These are phyloP conservation scores for Hanseniaspora uvarum DNA, from an alignment of 1,139 yeast species.

Conservation along the genomic window DNA sequence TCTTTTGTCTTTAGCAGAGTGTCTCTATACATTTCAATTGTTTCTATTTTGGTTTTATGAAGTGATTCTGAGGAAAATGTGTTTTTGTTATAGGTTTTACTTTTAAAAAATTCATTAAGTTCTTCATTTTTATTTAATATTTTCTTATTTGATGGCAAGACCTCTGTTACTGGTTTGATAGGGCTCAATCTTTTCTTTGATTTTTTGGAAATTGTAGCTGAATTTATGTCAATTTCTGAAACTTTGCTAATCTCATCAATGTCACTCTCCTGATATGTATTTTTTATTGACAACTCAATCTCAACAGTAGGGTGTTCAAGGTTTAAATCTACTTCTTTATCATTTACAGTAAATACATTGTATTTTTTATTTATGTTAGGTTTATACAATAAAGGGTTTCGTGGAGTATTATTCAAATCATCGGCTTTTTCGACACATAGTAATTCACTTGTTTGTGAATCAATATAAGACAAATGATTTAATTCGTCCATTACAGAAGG, in stretches of 20 bases:
- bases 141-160: background rate
- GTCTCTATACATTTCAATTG: conserved; percentile 75
- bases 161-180: background rate
- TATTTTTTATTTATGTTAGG: background rate
- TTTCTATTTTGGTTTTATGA: conserved; percentile 31
- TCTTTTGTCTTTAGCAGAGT: conserved; percentile 80
- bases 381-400: background rate
- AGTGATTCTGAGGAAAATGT: background rate
- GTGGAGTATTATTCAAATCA: background rate
- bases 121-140: background rate
- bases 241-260: background rate
- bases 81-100: background rate
- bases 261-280: no score
- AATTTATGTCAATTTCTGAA: background rate
- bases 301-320: background rate
- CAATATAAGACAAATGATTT: background rate
- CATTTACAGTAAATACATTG: background rate
- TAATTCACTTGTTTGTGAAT: conserved; percentile 3
- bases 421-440: background rate
- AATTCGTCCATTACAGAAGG: background rate
- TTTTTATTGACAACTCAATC: background rate
- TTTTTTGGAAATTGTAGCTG: background rate
- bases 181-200: background rate
- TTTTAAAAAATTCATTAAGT: background rate
- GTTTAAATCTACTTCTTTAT: background rate